Conservation (phyloP, 148 eudicot genomes). For the Salicornia ramosissima region DNA sequence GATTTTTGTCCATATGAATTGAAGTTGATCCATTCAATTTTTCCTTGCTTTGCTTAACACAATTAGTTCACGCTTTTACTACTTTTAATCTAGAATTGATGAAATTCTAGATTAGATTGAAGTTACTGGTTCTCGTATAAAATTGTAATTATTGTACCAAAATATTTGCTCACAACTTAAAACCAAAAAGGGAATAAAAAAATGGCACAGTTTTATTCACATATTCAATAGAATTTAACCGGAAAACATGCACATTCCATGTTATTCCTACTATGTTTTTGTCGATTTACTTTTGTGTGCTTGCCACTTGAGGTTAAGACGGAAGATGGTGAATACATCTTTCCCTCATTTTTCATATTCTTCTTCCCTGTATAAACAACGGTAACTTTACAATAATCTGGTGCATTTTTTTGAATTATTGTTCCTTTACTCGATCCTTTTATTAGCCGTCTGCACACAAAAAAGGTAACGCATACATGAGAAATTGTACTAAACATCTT, state of each 20-base stretch:
- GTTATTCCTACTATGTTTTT: conserved; percentile 20
- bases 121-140: no score
- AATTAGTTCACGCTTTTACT: no score
- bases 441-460: conserved; percentile 28
- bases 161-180: background rate
- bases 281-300: conserved; percentile 11
- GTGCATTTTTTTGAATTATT: conserved; percentile 43
- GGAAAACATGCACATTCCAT: conserved; percentile 44
- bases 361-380: conserved; percentile 41
- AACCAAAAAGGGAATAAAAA: background rate
- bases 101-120: no score
- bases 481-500: no score
- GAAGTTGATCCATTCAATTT: no score
- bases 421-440: conserved; percentile 47
- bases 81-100: no score
- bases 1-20: no score
- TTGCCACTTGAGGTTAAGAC: conserved; percentile 20
- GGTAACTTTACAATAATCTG: conserved; percentile 44
- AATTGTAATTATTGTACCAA: no score
- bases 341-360: conserved; percentile 16
- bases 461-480: background rate
- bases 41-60: no score
- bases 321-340: conserved; percentile 6
- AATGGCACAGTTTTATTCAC: background rate
- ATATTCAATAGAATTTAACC: conserved; percentile 22